Conservation (phyloP, 139 green algal species). For the Coccomyxa sp. region DNA sequence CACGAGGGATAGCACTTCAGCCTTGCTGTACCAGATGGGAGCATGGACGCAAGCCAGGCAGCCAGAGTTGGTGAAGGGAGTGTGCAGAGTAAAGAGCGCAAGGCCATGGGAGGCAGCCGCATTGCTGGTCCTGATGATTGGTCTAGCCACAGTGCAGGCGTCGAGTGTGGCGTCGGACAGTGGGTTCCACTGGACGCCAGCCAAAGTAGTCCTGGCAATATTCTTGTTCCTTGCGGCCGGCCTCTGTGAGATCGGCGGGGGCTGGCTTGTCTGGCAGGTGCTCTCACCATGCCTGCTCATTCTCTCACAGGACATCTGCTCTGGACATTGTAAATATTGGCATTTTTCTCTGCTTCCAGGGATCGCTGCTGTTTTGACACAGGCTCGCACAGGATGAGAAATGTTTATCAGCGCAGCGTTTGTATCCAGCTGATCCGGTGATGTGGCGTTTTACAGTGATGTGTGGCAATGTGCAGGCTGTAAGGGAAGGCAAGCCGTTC, state of each 20-base stretch:
- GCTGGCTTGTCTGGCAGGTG: slow-evolving; percentile 83
- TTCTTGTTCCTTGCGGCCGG: slow-evolving; percentile 60
- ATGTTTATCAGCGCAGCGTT: not conserved
- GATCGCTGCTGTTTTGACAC: not conserved
- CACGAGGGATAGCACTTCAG: no score
- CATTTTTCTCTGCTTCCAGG: no score
- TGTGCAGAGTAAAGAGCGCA: no score
- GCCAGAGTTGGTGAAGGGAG: no score
- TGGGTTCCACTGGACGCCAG: slow-evolving; percentile 13
- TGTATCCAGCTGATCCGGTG: not conserved
- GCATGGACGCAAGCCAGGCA: no score
- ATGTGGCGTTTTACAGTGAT: not conserved
- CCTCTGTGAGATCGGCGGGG: slow-evolving; percentile 74
- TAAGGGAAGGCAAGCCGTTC: not conserved
- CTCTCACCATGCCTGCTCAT: slow-evolving; percentile 33
- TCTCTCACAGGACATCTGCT: not conserved
- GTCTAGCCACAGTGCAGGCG: no score
- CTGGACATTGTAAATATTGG: not conserved
- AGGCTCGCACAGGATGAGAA: not conserved
- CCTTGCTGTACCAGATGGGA: no score
- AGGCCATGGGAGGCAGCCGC: no score
- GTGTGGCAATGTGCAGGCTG: not conserved
- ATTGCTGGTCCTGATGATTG: no score
- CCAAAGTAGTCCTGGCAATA: slow-evolving; percentile 7
- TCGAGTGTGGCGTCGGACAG: no score